phyloP scores from a whole-genome alignment of 495 filamentous ascomycete species.

The Echria macrotheca region DNA sequence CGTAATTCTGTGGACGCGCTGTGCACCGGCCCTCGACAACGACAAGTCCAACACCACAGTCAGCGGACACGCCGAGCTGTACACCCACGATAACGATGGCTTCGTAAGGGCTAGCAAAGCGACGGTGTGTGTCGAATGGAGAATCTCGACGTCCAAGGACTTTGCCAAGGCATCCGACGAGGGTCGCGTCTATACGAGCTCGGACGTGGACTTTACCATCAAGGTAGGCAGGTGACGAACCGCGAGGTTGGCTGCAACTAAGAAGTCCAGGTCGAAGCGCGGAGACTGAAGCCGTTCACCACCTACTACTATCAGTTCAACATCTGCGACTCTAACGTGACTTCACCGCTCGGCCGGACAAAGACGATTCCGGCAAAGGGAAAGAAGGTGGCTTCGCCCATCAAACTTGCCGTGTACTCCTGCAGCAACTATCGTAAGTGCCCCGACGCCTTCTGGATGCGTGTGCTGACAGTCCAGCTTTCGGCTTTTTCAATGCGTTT shows the following conservation, averaged over 20 bases:
- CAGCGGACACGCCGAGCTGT: conserved; percentile 48
- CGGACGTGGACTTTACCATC: conserved; percentile 64
- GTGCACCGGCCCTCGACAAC: conserved; percentile 49
- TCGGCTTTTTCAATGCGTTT: conserved; percentile 57
- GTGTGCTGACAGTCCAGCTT: conserved; percentile 22
- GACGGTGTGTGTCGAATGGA: conserved; percentile 57
- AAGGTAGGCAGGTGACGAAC: conserved; percentile 30
- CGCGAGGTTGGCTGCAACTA: conserved; percentile 19
- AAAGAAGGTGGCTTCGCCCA: conserved; percentile 30
- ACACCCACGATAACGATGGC: conserved; percentile 49
- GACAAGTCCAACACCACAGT: conserved; percentile 53
- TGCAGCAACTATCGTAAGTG: conserved; percentile 52
- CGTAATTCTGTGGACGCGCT: conserved; percentile 65
- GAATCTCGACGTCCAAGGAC: conserved; percentile 35
- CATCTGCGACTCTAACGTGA: conserved; percentile 43
- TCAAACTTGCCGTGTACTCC: conserved; percentile 52
- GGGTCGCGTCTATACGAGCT: conserved; percentile 53
- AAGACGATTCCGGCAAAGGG: conserved; percentile 46
- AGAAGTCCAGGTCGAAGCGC: conserved; percentile 48
- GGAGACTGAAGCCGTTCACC: conserved; percentile 52
- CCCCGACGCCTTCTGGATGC: too few relatives aligned
- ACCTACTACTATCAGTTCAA: conserved; percentile 56
- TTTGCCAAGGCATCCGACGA: conserved; percentile 16
- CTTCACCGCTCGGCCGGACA: conserved; percentile 46
- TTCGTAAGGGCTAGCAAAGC: conserved; percentile 46